Evolutionary conservation across 2,329 filamentous ascomycete genomes (phyloP), one percentile per base, ranked within the genome.

Genomic region (Podosphaera aphanis): DNA sequence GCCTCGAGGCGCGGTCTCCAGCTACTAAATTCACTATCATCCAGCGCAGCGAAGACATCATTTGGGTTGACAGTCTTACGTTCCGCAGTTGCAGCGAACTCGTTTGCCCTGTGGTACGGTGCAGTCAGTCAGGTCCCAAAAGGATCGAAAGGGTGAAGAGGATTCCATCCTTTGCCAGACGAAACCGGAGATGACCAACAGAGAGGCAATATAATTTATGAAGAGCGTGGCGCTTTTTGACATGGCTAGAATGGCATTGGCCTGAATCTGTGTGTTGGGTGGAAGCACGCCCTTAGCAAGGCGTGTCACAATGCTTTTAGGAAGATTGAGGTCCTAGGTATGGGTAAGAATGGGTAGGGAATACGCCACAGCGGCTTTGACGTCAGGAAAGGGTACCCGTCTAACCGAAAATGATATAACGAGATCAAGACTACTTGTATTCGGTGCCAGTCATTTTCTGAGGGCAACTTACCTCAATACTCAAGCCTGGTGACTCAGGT

Each of bases 191-290:
- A 23, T 27, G 27, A 68, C 78, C 46, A 69, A 88, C 82, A 77
- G 72, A 49, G 74, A 71, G 39, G 80, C 77, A 27, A 90, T 66
- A 60, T 86, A 83, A 62, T 74, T 88, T 54, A 90, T 79, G 57
- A 90, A 90, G 0, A 90, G 77, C 1, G 80, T 86, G 6, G 83
- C 79, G 61, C 79, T 81, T 63, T 86, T 86, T 52, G 74, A 79
- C 64, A 90, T 70, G 8, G 82, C 83, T 44, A 83, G 63, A 46
- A 86, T 72, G 37, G 83, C 83, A 63, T 85, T 84, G 56, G 77
- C 82, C 59, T 88, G 81, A 43, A 88, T 82, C 61, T 84, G 79
- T 4, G 82, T 86, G 58, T 85, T 85, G 5, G 80, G 69, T 0
- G 83, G 82, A 4, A 90, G 65, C 5, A 83, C 80, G 36, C 80